These are phyloP conservation scores for Xylariaceae sp. DNA, from an alignment of 2,329 filamentous ascomycete genomes.

Conservation along the genomic window DNA sequence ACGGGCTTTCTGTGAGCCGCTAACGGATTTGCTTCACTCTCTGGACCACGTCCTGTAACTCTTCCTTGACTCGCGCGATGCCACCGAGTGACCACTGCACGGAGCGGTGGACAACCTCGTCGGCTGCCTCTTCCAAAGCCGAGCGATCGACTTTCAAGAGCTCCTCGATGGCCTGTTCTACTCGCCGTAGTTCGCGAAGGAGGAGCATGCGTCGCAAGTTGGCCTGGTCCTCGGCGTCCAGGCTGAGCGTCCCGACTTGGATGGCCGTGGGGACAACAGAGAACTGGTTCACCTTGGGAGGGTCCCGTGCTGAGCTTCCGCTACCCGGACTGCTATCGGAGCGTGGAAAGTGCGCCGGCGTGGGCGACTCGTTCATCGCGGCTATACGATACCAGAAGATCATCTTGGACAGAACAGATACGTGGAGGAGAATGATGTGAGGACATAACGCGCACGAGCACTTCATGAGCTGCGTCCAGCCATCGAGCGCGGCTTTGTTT, in stretches of 20 bases:
- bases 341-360: too few species aligned
- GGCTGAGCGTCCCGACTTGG: slow-evolving; percentile 7
- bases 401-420: slow-evolving; percentile 14
- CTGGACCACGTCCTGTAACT: too few species aligned
- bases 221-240: slow-evolving; percentile 10
- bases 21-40: too few species aligned
- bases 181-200: slow-evolving; percentile 10
- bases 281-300: slow-evolving; percentile 4
- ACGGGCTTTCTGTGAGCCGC: too few species aligned
- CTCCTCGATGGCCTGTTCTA: too few species aligned
- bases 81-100: too few species aligned
- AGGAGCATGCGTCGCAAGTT: slow-evolving; percentile 7
- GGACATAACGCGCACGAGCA: slow-evolving; percentile 11
- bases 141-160: too few species aligned
- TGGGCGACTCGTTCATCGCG: not conserved
- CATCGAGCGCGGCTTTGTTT: slow-evolving; percentile 9
- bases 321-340: too few species aligned
- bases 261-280: slow-evolving; percentile 6
- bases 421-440: slow-evolving; percentile 10
- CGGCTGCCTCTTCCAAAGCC: too few species aligned
- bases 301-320: not conserved
- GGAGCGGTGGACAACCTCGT: too few species aligned
- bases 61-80: too few species aligned
- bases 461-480: slow-evolving; percentile 7
- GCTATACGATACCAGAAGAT: slow-evolving; percentile 14